phyloP scores from a whole-genome alignment of 176 grass and related monocot species.

The Aegilops bicornis region DNA sequence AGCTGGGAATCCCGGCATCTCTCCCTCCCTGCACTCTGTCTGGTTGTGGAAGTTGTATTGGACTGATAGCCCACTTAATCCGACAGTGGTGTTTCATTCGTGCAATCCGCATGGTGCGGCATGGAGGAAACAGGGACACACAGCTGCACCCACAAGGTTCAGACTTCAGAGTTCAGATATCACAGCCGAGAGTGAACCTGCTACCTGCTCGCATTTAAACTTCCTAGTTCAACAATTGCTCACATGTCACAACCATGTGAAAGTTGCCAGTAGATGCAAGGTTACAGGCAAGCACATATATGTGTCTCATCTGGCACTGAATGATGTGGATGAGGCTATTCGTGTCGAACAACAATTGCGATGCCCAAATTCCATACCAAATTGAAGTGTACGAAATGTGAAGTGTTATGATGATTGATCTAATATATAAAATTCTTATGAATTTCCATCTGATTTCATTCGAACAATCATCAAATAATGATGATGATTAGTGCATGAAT shows the following conservation, averaged over 20 bases:
- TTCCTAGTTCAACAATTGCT: not conserved
- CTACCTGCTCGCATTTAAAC: not conserved
- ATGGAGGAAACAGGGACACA: not conserved
- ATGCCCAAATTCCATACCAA: too few relatives aligned
- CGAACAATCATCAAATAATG: too few relatives aligned
- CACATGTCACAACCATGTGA: not conserved
- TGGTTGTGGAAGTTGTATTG: not conserved
- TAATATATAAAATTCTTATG: too few relatives aligned
- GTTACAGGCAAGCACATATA: too few relatives aligned
- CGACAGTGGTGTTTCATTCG: not conserved
- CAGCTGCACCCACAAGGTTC: not conserved
- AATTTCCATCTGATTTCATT: too few relatives aligned
- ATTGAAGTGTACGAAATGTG: too few relatives aligned
- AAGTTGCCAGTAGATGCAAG: not conserved
- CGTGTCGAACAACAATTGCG: too few relatives aligned
- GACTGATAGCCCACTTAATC: not conserved
- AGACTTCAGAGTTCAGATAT: not conserved
- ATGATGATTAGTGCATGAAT: too few relatives aligned
- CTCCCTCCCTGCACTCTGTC: not conserved
- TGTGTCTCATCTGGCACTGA: too few relatives aligned
- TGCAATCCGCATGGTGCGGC: not conserved
- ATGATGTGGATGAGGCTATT: too few relatives aligned
- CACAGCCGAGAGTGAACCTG: not conserved
- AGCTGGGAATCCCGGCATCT: not conserved
- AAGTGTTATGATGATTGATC: too few relatives aligned